Percentiles rank a stretch among this genome's conserved stretches.
Evolutionary conservation across 2,329 filamentous ascomycete species (phyloP).

Genomic region (Sporothrix pallida): DNA sequence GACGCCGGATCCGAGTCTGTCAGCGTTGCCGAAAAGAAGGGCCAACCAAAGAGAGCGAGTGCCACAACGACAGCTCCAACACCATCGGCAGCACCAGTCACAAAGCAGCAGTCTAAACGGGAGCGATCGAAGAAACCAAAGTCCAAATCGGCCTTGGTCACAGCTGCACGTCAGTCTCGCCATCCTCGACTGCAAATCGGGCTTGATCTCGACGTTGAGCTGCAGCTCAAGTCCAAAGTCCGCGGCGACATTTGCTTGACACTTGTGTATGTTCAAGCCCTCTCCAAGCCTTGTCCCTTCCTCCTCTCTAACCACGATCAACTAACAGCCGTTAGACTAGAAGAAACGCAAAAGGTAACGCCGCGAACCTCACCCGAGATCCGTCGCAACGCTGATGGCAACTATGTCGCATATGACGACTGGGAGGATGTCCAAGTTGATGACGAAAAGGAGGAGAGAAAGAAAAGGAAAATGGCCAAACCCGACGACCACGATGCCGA

Average conservation of each 20-base stretch:
- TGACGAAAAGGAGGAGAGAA: background rate
- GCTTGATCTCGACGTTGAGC: constrained; percentile 73
- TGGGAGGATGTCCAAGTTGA: constrained; percentile 27
- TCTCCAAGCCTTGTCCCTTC: background rate
- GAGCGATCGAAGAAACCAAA: background rate
- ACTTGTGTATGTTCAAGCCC: constrained; percentile 62
- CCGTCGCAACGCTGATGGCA: constrained; percentile 30
- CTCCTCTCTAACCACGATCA: background rate
- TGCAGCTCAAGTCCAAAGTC: constrained; percentile 80
- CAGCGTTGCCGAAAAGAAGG: background rate
- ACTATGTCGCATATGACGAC: constrained; percentile 31
- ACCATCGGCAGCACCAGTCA: background rate
- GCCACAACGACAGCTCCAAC: background rate
- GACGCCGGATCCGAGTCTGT: constrained; percentile 26
- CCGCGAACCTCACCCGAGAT: constrained; percentile 35
- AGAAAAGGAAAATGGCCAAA: background rate
- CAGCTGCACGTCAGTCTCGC: constrained; percentile 22
- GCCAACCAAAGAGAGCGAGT: background rate
- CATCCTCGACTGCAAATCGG: constrained; percentile 42
- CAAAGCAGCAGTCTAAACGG: background rate
- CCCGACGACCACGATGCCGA: background rate
- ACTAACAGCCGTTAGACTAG: constrained; percentile 30
- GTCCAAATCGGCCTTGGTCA: background rate
- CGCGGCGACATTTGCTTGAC: constrained; percentile 75
- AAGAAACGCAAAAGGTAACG: constrained; percentile 33